Evolutionary conservation across 2,329 filamentous ascomycete species (phyloP).

Genomic region (Curvularia hawaiiensis): DNA sequence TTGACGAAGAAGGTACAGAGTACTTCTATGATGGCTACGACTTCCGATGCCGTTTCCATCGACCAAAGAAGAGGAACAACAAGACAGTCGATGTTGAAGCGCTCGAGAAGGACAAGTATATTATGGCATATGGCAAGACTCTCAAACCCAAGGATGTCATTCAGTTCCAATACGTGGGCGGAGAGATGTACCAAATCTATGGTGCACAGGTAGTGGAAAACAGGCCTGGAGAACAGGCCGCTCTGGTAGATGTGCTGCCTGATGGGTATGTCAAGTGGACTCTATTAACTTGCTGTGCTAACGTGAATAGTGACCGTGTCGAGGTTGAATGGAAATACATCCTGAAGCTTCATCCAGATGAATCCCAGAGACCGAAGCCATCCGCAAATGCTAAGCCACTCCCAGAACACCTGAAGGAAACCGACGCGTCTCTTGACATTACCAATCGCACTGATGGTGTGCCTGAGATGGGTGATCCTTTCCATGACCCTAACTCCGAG

Average conservation of each 20-base stretch:
- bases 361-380: slow-evolving; percentile 75
- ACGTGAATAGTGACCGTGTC: slow-evolving; percentile 64
- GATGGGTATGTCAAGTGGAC: slow-evolving; percentile 67
- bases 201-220: slow-evolving; percentile 89
- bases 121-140: slow-evolving; percentile 69
- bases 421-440: slow-evolving; percentile 50
- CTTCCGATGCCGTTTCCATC: slow-evolving; percentile 93
- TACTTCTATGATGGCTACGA: slow-evolving; percentile 92
- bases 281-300: slow-evolving; percentile 13
- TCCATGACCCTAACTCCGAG: slow-evolving; percentile 52
- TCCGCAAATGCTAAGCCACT: slow-evolving; percentile 74
- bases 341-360: slow-evolving; percentile 71
- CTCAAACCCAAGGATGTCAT: slow-evolving; percentile 77
- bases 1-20: slow-evolving; percentile 87
- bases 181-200: slow-evolving; percentile 87
- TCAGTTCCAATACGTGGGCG: slow-evolving; percentile 78
- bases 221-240: slow-evolving; percentile 71
- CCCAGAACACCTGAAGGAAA: slow-evolving; percentile 60
- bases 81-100: slow-evolving; percentile 72
- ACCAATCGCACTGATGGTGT: slow-evolving; percentile 57
- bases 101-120: slow-evolving; percentile 71
- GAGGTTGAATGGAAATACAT: slow-evolving; percentile 89
- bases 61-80: slow-evolving; percentile 85
- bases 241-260: slow-evolving; percentile 83
- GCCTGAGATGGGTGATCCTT: slow-evolving; percentile 54